Evolutionary conservation across 768 basidiomycete genomes (phyloP), one percentile per base, ranked within the genome.

Genomic region (Erythrobasidium yunnanense): DNA sequence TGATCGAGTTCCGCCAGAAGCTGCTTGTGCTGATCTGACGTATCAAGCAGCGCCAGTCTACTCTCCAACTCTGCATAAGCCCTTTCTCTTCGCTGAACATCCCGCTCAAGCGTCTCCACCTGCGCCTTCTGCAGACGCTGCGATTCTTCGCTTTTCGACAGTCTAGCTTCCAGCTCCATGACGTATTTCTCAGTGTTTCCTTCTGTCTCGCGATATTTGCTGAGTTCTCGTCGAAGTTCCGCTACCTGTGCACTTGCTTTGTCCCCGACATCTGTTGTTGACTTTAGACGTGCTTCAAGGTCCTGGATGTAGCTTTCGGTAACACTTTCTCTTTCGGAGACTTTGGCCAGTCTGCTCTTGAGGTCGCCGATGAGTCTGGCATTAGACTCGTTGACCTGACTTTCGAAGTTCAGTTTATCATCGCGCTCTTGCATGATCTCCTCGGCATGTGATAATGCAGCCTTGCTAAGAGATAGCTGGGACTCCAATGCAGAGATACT

Each of bases 271-370:
- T 96, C 92, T 70, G 90, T 85, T 73, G 85, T 87, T 3, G 81
- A 77, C 78, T 87, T 90, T 74, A 99, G 84, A 77, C 88, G 90
- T 74, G 87, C 85, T 76, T 99, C 93, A 32, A 97, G 80, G 74
- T 97, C 92, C 29, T 84, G 87, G 47, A 97, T 85, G 75, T 97
- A 96, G 1, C 87, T 90, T 82, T 99, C 93, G 23, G 89, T 91
- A 1, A 89, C 88, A 4, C 85, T 81, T 75, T 97, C 95, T 60
- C 92, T 80, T 75, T 96, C 93, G 1, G 83, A 78, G 54, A 97
- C 77, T 76, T 92, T 95, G 4, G 82, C 81, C 57, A 95, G 80
- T 47, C 95, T 80, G 52, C 81, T 74, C 62, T 87, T 81, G 60
- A 99, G 81, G 74, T 97, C 92, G 72, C 87, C 87, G 2, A 93